phyloP scores from a whole-genome alignment of 2,329 filamentous ascomycete species.

The Xylariales sp. region DNA sequence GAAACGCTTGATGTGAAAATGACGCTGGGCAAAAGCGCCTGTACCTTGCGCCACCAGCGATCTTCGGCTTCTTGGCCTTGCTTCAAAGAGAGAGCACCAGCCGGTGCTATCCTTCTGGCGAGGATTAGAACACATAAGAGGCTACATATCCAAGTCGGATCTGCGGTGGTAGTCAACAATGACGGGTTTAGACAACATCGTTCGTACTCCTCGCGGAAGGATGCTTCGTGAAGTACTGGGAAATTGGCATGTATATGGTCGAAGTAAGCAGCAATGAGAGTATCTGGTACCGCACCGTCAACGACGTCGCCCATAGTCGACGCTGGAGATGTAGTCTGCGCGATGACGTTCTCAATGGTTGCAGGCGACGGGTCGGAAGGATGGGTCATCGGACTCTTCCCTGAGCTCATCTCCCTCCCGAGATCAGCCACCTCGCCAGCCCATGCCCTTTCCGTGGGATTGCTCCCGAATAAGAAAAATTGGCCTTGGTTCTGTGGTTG shows the following conservation, averaged over 20 bases:
- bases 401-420: constrained; percentile 2
- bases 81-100: constrained; percentile 27
- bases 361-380: constrained; percentile 2
- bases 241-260: constrained; percentile 36
- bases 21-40: constrained; percentile 34
- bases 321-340: constrained; percentile 13
- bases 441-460: constrained; percentile 27
- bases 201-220: constrained; percentile 36
- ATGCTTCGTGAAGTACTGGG: constrained; percentile 37
- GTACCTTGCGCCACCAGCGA: constrained; percentile 36
- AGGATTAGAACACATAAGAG: constrained; percentile 36
- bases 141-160: constrained; percentile 36
- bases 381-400: constrained; percentile 1
- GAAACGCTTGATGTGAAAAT: constrained; percentile 36
- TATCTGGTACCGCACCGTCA: constrained; percentile 22
- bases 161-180: constrained; percentile 22
- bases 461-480: constrained; percentile 35
- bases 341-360: background rate
- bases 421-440: constrained; percentile 7
- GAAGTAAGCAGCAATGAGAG: constrained; percentile 35
- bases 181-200: constrained; percentile 21
- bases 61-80: constrained; percentile 23
- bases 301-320: constrained; percentile 21
- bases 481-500: constrained; percentile 23
- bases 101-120: constrained; percentile 27